Evolutionary conservation across 139 green algal genomes (phyloP), one percentile per base, ranked within the genome.

Genomic region (Pseudopediastrum boryanum): DNA sequence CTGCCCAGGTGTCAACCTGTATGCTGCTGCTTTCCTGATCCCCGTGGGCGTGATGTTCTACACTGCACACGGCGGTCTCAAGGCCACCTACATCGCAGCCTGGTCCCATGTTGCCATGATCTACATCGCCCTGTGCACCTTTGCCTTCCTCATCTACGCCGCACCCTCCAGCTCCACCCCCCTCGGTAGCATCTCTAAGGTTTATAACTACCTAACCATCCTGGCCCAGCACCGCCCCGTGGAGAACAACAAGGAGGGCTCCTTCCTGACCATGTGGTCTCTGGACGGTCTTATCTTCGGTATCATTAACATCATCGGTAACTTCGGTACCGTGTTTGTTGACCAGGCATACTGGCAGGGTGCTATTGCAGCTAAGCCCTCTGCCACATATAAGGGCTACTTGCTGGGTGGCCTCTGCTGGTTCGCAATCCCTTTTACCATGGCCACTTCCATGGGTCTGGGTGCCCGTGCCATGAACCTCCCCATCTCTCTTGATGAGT

Each of bases 241-340:
- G 0, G 71, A 38, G 0, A 80, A 91, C 83, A 98, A 98, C 90
- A 88, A 89, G 78, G 86, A 84, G 23, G 95, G 94, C 56, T 94
- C 88, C 23, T 97, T 94, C 84, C 61, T 98, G 10, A 98, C 95
- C 84, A 97, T 98, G 93, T 90, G 95, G 39, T 94, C 85, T 59
- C 81, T 91, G 67, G 88, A 88, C 19, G 95, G 95, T 44, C 58
- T 98, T 61, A 90, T 98, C 83, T 98, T 98, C 56, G 95, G 95
- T 38, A 92, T 98, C 80, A 98, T 98, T 90, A 98, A 98, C 88
- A 91, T 98, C 77, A 93, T 98, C 46, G 94, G 94, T 29, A 78
- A 78, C 71, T 78, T 98, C 75, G 94, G 95, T 68, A 98, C 95
- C 2, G 94, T 98, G 27, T 97, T 97, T 71, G 89, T 94, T 12